Evolutionary conservation across 176 grass and related monocot species (phyloP), one percentile per base, ranked within the genome.

Genomic region (Eragrostis nindensis): DNA sequence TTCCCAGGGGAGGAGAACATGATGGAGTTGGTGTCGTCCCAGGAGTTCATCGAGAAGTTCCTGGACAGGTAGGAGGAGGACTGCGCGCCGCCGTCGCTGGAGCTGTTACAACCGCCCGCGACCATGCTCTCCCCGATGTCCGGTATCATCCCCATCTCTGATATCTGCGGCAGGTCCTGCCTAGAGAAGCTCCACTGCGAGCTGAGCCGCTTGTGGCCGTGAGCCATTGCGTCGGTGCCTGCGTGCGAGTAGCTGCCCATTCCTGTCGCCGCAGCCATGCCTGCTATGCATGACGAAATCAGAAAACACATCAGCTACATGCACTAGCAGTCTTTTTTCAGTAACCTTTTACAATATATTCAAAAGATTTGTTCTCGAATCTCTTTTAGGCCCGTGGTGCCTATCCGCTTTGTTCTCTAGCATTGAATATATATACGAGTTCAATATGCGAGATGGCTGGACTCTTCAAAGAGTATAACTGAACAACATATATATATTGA

Each of bases 11-110:
- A 76, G 21, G 90, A 92, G 86, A 99, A 99, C 83, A 91, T 82
- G 80, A 99, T 99, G 55, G 96, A 93, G 88, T 93, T 94, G 74
- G 84, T 84, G 74, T 99, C 93, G 57, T 99, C 93, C 97, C 97
- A 99, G 16, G 97, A 91, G 79, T 88, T 84, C 44, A 95, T 76
- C 8, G 91, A 91, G 79, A 95, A 99, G 80, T 71, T 87, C 61
- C 84, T 78, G 32, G 92, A 89, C 21, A 91, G 75, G 78, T 84
- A 84, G 29, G 87, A 89, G n/a, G n/a, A n/a, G 8, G 90, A 70
- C 61, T 84, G 90, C 27, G 78, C 66, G 32, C 49, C 81, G 7
- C 74, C 70, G 47, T 91, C 89, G 71, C 85, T 81, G 18, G 92
- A 89, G 77, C 77, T 81, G 70, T 86, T 90, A 64, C 74, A 63